Base-by-base conservation (phyloP, 1,284 basidiomycete genomes). In the Trichosporon sp. region DNA sequence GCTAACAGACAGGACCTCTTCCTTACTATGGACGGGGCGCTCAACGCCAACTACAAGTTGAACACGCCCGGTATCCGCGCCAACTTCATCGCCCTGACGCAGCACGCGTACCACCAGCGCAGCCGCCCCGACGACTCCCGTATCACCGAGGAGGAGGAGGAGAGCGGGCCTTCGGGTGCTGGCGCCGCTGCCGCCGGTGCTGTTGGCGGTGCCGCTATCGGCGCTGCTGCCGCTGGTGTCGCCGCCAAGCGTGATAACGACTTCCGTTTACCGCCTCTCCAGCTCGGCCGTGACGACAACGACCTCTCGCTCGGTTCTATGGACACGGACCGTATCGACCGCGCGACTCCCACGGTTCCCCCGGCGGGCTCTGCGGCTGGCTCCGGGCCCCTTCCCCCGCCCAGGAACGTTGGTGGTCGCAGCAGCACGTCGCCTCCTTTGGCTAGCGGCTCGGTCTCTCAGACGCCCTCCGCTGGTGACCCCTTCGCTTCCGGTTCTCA, bases 21-120 rank as follows among this genome's bases (percentile, higher is more conserved):
- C 87, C 87, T 98, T 70, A 92, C 94, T 73, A 89, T 94, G 66
- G 93, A 95, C 76, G 85, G 90, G 12, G 92, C 92, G 14, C 91
- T 96, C 81, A 85, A 84, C 46, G 85, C 94, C 75, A 92, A 96
- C 80, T 90, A 91, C 71, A 87, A 92, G 4, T 68, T 72, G 51
- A 65, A 90, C 92, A 70, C 91, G 92, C 76, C 91, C 1, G 85
- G 85, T 6, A 87, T 93, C 73, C 88, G 93, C 8, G 85, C 87
- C 6, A 86, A 87, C 68, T 87, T 94, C 71, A 85, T 88, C 71
- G 85, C 86, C 46, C 88, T 94, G 43, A 86, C 94, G 12, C 84
- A 87, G 59, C 88, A 90, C 65, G 59, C 59, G 3, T 35, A 35
- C 31, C 59, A 35, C 32, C 19, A 63, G 8, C 59, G 59, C 31